Evolutionary conservation across 2,329 filamentous ascomycete genomes (phyloP).

Genomic region (Ophiostoma piceae): DNA sequence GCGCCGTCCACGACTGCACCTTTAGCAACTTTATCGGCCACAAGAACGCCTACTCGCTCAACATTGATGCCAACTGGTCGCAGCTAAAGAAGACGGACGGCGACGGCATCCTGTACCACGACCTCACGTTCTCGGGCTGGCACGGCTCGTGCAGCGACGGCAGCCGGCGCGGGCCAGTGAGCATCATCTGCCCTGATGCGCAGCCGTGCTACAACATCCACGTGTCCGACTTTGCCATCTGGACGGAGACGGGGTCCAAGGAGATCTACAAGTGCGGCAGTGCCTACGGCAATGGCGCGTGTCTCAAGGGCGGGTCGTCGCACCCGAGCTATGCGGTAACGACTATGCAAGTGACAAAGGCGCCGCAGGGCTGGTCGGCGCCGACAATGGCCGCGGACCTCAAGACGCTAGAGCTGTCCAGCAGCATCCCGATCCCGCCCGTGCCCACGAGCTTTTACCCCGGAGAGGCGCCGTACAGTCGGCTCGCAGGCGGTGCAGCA

Average conservation of each 20-base stretch:
- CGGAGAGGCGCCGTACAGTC: neutral
- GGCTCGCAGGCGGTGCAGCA: neutral
- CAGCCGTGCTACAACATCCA: constrained; percentile 27
- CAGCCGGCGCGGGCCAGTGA: constrained; percentile 47
- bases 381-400: neutral
- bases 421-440: neutral
- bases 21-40: constrained; percentile 58
- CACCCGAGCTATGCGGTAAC: neutral
- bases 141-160: constrained; percentile 49
- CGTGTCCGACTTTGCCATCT: constrained; percentile 27
- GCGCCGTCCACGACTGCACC: constrained; percentile 36
- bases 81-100: constrained; percentile 33
- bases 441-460: neutral
- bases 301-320: neutral
- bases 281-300: constrained; percentile 27
- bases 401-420: neutral
- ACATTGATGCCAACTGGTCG: constrained; percentile 51
- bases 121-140: constrained; percentile 53
- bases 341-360: neutral
- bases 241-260: constrained; percentile 26
- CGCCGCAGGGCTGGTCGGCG: neutral
- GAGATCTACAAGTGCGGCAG: constrained; percentile 27
- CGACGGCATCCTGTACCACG: constrained; percentile 47
- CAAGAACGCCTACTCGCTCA: constrained; percentile 52
- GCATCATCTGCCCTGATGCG: constrained; percentile 35